Base-by-base conservation (phyloP, 495 filamentous ascomycete genomes). In the Paragyromitra xinjiangensis region DNA sequence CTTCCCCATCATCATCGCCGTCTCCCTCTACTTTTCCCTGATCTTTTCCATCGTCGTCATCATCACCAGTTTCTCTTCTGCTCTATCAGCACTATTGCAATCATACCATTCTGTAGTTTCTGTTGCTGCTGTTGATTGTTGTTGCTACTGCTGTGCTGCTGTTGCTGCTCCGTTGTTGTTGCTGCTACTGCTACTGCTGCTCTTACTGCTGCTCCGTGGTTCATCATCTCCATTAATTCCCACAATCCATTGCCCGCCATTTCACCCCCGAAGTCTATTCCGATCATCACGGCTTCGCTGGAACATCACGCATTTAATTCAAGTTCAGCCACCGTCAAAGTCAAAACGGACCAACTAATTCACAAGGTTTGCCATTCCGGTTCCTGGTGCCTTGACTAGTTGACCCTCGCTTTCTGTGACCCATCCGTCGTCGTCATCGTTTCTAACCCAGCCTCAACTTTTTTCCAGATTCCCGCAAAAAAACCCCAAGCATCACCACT, bases 271-370 rank as follows among this genome's bases (percentile, higher is more conserved):
- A 66, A 66, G 45, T 26, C 39, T 61, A 59, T 44, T 44, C 55
- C 42, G 44, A 75, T n/a, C 55, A n/a, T 16, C 37, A 56, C 69
- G 61, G 74, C 69, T 55, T 69, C 74, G 74, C 69, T 77, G 69
- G 74, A 77, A 73, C 69, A 56, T 45, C 61, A 67, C 70, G 62
- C n/a, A 71, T 71, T 63, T 71, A 71, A 62, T 62, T 45, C 45
- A 62, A 70, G 69, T 56, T 67, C 62, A 39, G 48, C 34, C 14
- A n/a, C 64, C 24, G 70, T 55, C 16, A 73, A 56, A 53, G 19
- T 45, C 70, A 73, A 73, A 67, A 73, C 70, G 70, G 70, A 73
- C 62, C 26, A 73, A 73, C 62, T 73, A 73, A 73, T 48, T 39
- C 40, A 67, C 61, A 73, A 73, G 62, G 70, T 73, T 67, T 67